Evolutionary conservation across 2,329 filamentous ascomycete species (phyloP).

Genomic region (Microdochium trichocladiopsis): DNA sequence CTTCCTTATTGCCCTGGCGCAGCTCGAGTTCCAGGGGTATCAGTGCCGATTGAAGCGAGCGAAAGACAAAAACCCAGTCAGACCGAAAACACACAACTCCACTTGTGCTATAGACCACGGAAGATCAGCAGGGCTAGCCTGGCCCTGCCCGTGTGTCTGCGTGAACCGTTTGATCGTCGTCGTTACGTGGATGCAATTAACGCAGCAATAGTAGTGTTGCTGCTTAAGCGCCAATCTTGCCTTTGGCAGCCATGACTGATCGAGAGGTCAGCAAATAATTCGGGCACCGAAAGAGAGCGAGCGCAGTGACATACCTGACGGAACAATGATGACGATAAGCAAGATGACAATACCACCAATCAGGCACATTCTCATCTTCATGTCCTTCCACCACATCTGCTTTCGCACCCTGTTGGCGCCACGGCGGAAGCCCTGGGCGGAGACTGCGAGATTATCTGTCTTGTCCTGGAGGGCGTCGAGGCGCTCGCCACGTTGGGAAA

Average conservation of each 20-base stretch:
- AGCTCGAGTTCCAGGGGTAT: background rate
- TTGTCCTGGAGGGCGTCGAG: conserved; percentile 27
- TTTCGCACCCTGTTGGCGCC: conserved; percentile 94
- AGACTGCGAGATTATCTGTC: conserved; percentile 86
- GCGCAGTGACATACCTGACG: conserved; percentile 59
- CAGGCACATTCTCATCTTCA: conserved; percentile 99
- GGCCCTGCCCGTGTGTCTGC: background rate
- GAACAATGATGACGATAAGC: conserved; percentile 89
- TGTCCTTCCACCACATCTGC: conserved; percentile 99
- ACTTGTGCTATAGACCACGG: background rate
- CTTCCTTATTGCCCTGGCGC: background rate
- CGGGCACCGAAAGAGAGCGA: background rate
- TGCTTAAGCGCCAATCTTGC: background rate
- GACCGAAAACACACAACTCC: conserved; percentile 1
- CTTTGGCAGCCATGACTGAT: conserved; percentile 26
- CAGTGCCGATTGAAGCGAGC: background rate
- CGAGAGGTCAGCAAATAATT: background rate
- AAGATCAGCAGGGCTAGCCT: background rate
- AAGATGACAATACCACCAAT: conserved; percentile 86
- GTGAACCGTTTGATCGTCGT: background rate
- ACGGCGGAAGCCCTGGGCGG: conserved; percentile 90
- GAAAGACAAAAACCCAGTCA: background rate
- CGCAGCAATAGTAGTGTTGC: background rate
- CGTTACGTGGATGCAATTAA: background rate
- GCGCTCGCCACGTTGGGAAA: conserved; percentile 72